Evolutionary conservation across 2,329 filamentous ascomycete genomes (phyloP).

Genomic region (Pseudogymnoascus sp.): DNA sequence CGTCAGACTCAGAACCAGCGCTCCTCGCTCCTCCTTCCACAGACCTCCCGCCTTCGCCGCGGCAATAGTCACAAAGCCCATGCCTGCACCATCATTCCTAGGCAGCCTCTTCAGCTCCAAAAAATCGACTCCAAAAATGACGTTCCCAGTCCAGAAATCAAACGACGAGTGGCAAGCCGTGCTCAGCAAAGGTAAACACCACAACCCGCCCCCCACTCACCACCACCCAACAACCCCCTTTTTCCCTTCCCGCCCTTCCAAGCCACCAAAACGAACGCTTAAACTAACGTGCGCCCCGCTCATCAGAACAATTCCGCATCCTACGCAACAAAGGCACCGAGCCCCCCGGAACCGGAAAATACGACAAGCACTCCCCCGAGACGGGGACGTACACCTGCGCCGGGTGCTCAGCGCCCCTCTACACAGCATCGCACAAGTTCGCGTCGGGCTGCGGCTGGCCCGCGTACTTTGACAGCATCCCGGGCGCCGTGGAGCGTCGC

Average conservation of each 20-base stretch:
- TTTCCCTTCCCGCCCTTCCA: not conserved
- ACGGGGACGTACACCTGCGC: slow-evolving; percentile 80
- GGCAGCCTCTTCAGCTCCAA: slow-evolving; percentile 62
- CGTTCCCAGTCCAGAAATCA: slow-evolving; percentile 71
- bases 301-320: slow-evolving; percentile 84
- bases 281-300: not conserved
- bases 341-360: slow-evolving; percentile 67
- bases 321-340: slow-evolving; percentile 92
- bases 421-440: slow-evolving; percentile 92
- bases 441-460: slow-evolving; percentile 96
- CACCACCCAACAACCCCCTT: not conserved
- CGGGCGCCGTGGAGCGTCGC: slow-evolving; percentile 78
- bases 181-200: slow-evolving; percentile 54
- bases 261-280: not conserved
- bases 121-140: slow-evolving; percentile 50
- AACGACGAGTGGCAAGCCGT: slow-evolving; percentile 86
- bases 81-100: slow-evolving; percentile 73
- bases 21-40: slow-evolving; percentile 21
- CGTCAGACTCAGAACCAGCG: slow-evolving; percentile 35
- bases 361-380: slow-evolving; percentile 74
- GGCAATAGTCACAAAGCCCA: slow-evolving; percentile 45
- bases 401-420: slow-evolving; percentile 78
- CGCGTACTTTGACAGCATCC: slow-evolving; percentile 92
- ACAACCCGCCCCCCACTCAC: slow-evolving; percentile 1
- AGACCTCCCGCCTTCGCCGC: slow-evolving; percentile 30